phyloP scores from a whole-genome alignment of 805 yeast genomes.

The Suhomyces tanzawaensis region DNA sequence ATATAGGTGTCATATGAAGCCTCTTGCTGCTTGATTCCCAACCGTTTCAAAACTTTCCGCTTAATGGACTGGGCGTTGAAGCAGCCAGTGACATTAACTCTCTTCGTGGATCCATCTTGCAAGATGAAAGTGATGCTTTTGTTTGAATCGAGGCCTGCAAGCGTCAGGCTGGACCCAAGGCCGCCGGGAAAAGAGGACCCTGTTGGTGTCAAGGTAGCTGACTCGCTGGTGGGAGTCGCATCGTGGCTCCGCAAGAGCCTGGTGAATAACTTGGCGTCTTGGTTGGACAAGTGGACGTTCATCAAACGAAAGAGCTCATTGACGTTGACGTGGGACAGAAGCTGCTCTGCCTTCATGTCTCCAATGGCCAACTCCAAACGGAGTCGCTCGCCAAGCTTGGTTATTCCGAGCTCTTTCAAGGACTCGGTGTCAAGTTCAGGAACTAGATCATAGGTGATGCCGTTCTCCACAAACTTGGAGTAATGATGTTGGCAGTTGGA shows the following conservation, averaged over 20 bases:
- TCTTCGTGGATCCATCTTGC: conserved; percentile 68
- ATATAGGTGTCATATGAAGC: conserved; percentile 62
- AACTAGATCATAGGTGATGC: conserved; percentile 54
- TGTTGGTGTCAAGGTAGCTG: conserved; percentile 7
- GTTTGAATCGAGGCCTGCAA: conserved; percentile 17
- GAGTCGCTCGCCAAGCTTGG: conserved; percentile 81
- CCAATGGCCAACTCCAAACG: conserved; percentile 60
- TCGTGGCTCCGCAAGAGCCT: background rate
- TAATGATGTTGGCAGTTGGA: conserved; percentile 35
- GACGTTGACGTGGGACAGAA: conserved; percentile 19
- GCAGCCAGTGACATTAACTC: conserved; percentile 73
- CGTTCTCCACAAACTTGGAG: conserved; percentile 43
- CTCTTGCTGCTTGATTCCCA: conserved; percentile 46
- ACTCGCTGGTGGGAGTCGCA: conserved; percentile 4
- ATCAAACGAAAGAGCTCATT: conserved; percentile 24
- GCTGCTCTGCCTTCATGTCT: conserved; percentile 38
- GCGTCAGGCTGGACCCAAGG: background rate
- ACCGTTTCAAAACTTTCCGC: conserved; percentile 58
- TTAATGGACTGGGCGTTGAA: conserved; percentile 78
- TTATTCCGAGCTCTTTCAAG: conserved; percentile 68
- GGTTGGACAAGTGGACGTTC: conserved; percentile 13
- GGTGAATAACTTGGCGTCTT: conserved; percentile 4
- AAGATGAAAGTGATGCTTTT: conserved; percentile 62
- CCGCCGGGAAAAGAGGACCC: conserved; percentile 3
- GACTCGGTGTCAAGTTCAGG: conserved; percentile 61